Evolutionary conservation across 2,329 filamentous ascomycete genomes (phyloP).

Genomic region (Thelonectria olida): DNA sequence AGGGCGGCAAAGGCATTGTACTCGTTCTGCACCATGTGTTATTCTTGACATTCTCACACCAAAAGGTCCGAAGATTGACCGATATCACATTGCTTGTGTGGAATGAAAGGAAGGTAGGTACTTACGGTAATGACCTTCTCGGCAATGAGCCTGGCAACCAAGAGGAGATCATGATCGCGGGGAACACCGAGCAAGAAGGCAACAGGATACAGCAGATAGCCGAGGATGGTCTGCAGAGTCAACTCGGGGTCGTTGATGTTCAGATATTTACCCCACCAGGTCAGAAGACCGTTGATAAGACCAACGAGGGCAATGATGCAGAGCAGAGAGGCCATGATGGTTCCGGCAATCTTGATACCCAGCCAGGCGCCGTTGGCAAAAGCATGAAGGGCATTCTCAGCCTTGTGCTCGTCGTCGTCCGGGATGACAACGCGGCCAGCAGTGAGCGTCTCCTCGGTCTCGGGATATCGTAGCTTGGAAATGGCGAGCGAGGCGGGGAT

Average conservation of each 20-base stretch:
- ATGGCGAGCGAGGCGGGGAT: conserved; percentile 91
- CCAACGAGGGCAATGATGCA: conserved; percentile 83
- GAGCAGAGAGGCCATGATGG: conserved; percentile 81
- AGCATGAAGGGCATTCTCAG: conserved; percentile 84
- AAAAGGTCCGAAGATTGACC: background rate
- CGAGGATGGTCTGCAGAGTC: conserved; percentile 76
- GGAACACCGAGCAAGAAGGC: conserved; percentile 84
- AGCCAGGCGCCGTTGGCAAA: conserved; percentile 88
- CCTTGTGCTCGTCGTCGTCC: conserved; percentile 77
- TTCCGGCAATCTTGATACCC: conserved; percentile 85
- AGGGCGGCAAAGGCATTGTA: conserved; percentile 76
- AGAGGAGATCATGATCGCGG: conserved; percentile 69
- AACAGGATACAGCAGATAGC: conserved; percentile 81
- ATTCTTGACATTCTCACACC: conserved; percentile 11
- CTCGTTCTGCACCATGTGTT: conserved; percentile 66
- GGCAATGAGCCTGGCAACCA: conserved; percentile 82
- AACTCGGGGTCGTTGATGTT: conserved; percentile 76
- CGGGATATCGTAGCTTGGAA: conserved; percentile 89
- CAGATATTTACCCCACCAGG: conserved; percentile 85
- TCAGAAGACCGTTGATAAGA: conserved; percentile 78
- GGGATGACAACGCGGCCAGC: conserved; percentile 83
- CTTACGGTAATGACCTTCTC: conserved; percentile 80
- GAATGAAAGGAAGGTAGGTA: conserved; percentile 17
- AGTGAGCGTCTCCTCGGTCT: conserved; percentile 86
- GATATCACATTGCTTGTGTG: background rate